phyloP scores from a whole-genome alignment of 1,284 basidiomycete genomes.

The Puccinia polysora region DNA sequence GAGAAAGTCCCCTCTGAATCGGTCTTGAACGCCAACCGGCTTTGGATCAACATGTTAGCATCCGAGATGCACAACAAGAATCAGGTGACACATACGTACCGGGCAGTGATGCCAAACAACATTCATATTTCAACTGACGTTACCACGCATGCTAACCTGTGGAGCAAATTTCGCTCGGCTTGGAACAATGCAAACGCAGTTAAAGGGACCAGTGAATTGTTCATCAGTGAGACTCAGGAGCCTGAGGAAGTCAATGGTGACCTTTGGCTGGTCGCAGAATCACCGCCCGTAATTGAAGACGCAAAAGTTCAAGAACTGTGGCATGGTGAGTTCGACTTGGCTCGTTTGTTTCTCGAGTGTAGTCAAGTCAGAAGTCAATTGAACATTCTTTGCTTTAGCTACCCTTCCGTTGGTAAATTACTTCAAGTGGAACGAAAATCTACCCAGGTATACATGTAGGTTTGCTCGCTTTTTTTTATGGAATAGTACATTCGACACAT shows the following conservation, averaged over 20 bases:
- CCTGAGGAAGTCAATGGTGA: background rate
- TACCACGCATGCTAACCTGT: constrained; percentile 16
- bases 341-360: background rate
- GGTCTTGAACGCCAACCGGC: constrained; percentile 23
- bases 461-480: background rate
- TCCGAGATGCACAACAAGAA: constrained; percentile 10
- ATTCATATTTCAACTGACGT: constrained; percentile 34
- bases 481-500: background rate
- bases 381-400: background rate
- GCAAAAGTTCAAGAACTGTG: constrained; percentile 36
- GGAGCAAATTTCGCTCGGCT: constrained; percentile 28
- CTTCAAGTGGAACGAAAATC: constrained; percentile 37
- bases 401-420: constrained; percentile 30
- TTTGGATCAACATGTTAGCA: constrained; percentile 30
- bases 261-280: constrained; percentile 7
- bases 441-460: constrained; percentile 32
- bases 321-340: constrained; percentile 11
- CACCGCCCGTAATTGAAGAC: constrained; percentile 19
- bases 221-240: background rate
- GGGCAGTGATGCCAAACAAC: constrained; percentile 30
- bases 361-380: background rate
- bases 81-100: constrained; percentile 15
- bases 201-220: background rate
- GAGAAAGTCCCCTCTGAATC: constrained; percentile 10
- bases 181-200: constrained; percentile 26